Conservation (phyloP, 768 basidiomycete species). For the Chalciporus chontae region DNA sequence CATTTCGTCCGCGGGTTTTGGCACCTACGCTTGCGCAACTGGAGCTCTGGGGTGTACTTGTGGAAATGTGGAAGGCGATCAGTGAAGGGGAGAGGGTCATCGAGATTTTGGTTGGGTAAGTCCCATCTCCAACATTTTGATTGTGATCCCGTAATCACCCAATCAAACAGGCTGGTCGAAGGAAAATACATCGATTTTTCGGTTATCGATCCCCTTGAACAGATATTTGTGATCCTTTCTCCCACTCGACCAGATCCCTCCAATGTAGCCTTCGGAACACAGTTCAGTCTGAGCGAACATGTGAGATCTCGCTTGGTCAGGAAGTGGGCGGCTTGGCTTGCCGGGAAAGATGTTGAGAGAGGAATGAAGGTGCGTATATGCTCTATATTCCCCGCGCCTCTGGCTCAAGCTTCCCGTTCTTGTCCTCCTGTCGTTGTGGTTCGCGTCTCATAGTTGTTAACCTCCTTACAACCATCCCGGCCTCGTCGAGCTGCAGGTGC, state of each 20-base stretch:
- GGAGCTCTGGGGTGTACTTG: constrained; percentile 21
- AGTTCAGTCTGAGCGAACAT: constrained; percentile 15
- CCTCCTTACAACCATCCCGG: constrained; percentile 15
- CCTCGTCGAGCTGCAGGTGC: constrained; percentile 19
- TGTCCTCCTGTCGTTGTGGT: background rate
- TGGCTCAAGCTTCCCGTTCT: background rate
- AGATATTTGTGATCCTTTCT: constrained; percentile 27
- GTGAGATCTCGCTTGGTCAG: constrained; percentile 59
- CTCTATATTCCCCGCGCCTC: background rate
- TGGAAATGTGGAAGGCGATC: constrained; percentile 27
- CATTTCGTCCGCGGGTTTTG: constrained; percentile 16
- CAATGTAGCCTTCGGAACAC: background rate
- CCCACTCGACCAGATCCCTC: constrained; percentile 9
- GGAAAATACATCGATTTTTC: constrained; percentile 23
- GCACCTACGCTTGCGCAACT: constrained; percentile 18
- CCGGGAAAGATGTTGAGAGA: constrained; percentile 60
- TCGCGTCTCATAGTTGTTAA: constrained; percentile 16
- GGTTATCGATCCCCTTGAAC: constrained; percentile 24
- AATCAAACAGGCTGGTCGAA: constrained; percentile 21
- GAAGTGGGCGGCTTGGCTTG: constrained; percentile 80
- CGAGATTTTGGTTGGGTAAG: constrained; percentile 25
- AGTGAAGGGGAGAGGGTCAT: constrained; percentile 21
- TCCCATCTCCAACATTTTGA: background rate
- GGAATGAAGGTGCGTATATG: constrained; percentile 58
- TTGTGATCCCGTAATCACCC: background rate